Evolutionary conservation across 1,139 yeast genomes (phyloP).

Genomic region (Spencermartinsiella ligniputridi): DNA sequence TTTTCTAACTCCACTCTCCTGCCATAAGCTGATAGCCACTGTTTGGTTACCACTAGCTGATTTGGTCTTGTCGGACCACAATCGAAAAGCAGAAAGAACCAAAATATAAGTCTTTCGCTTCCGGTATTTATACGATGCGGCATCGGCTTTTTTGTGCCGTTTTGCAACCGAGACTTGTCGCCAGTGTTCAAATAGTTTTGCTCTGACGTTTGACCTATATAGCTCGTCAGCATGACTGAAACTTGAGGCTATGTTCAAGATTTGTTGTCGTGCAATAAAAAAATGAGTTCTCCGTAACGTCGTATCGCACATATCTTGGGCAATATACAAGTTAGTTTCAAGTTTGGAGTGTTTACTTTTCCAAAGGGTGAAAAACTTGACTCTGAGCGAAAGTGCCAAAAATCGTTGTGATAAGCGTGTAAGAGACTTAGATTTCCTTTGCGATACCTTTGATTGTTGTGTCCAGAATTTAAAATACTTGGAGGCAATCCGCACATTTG

Average conservation of each 20-base stretch:
- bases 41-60: too few species aligned
- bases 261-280: not conserved
- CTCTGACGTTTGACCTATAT: not conserved
- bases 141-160: not conserved
- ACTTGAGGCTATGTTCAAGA: not conserved
- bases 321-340: not conserved
- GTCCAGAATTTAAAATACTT: not conserved
- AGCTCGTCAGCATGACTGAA: not conserved
- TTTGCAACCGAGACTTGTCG: not conserved
- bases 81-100: not conserved
- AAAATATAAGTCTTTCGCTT: not conserved
- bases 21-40: too few species aligned
- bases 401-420: not conserved
- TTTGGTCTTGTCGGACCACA: not conserved
- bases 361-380: conserved; percentile 5
- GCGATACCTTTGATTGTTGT: not conserved
- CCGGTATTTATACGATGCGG: not conserved
- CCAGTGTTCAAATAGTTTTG: not conserved
- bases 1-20: not conserved
- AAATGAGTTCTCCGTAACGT: not conserved
- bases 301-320: not conserved
- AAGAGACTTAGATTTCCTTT: not conserved
- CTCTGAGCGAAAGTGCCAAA: not conserved
- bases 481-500: conserved; percentile 2
- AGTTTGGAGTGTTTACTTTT: not conserved